Conservation (phyloP, 805 yeast species). For the Jamesozyma piceae region DNA sequence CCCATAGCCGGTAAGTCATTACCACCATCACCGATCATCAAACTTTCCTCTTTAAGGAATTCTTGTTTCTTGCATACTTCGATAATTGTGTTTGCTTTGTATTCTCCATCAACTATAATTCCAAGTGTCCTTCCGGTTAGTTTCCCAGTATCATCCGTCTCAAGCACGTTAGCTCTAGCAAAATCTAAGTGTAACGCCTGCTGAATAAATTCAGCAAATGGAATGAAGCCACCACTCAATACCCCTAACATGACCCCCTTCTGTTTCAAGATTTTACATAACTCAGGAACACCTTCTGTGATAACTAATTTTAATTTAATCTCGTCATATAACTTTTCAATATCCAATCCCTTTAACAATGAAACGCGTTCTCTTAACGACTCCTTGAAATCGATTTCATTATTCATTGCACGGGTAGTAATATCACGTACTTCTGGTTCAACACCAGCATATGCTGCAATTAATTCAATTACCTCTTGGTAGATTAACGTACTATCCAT, state of each 20-base stretch:
- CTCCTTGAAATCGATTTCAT: conserved; percentile 83
- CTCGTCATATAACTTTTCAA: conserved; percentile 65
- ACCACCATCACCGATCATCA: conserved; percentile 96
- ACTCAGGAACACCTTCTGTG: conserved; percentile 79
- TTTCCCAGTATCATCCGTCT: conserved; percentile 34
- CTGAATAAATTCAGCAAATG: conserved; percentile 72
- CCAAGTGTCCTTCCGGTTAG: conserved; percentile 76
- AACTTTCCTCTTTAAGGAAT: conserved; percentile 43
- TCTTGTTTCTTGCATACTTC: conserved; percentile 49
- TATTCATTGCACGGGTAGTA: conserved; percentile 94
- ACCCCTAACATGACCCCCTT: conserved; percentile 71
- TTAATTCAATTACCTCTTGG: conserved; percentile 93
- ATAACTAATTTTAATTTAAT: conserved; percentile 58
- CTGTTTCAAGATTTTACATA: conserved; percentile 51
- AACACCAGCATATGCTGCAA: conserved; percentile 88
- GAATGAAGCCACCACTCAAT: conserved; percentile 89
- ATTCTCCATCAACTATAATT: conserved; percentile 74
- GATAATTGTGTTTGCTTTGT: conserved; percentile 64
- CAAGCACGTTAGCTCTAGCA: conserved; percentile 75
- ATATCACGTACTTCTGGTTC: conserved; percentile 80
- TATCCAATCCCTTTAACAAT: conserved; percentile 73
- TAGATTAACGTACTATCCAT: conserved; percentile 96
- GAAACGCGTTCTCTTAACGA: conserved; percentile 67
- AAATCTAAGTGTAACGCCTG: conserved; percentile 63
- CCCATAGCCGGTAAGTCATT: conserved; percentile 91